Conservation (phyloP, 176 grass and related monocot genomes). For the Oryza officinalis region DNA sequence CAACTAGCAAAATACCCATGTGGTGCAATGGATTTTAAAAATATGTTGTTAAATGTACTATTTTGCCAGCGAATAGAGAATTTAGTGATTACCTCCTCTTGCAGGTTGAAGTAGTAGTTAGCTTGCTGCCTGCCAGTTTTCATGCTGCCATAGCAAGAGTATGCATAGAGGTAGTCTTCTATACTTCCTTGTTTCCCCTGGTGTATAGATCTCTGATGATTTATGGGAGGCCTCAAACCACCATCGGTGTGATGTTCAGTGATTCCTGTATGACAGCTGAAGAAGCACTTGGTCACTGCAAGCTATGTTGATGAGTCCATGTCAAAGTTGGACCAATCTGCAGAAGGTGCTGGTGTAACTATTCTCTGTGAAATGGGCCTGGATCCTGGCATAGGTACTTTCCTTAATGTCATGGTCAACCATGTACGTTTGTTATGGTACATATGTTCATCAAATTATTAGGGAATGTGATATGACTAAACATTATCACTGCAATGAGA, state of each 20-base stretch:
- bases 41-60: not conserved
- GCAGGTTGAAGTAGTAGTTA: conserved; percentile 89
- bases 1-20: not conserved
- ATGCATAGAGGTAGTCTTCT: conserved; percentile 77
- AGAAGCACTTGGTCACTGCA: conserved; percentile 95
- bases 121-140: conserved; percentile 83
- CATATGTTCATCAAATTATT: not conserved
- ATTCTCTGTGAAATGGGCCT: conserved; percentile 99
- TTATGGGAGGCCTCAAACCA: not conserved
- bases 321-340: conserved; percentile 73
- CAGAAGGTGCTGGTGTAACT: conserved; percentile 67
- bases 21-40: not conserved
- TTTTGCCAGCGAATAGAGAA: not conserved
- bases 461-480: not conserved
- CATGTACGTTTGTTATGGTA: not conserved
- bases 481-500: not conserved
- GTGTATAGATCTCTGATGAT: not conserved
- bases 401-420: not conserved
- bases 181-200: not conserved
- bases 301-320: conserved; percentile 95
- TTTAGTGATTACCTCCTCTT: conserved; percentile 26
- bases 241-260: not conserved
- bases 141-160: conserved; percentile 82
- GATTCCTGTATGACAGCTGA: conserved; percentile 47
- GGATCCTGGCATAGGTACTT: conserved; percentile 96